Evolutionary conservation across 176 grass and related monocot genomes (phyloP), one percentile per base, ranked within the genome.

Genomic region (Secale cereale): DNA sequence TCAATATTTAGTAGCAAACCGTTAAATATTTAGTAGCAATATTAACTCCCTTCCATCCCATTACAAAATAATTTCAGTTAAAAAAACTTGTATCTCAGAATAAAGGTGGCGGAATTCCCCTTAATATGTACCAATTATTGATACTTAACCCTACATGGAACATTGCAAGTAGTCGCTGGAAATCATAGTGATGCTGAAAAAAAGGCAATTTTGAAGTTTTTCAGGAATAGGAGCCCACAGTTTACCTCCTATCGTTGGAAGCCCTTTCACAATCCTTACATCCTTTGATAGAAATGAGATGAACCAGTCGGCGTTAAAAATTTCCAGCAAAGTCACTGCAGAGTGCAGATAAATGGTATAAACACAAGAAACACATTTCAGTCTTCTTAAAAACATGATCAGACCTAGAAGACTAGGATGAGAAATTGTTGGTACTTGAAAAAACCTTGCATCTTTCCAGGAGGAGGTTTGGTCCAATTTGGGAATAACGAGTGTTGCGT

Each of bases 401-500:
- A 75, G 27, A 54, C 64, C 60, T 57, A 52, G 65, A 72, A 83
- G 59, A 6, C 60, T 75, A 56, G 63, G 84, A 52, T 81, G 70
- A 43, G 6, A 88, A 86, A 22, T 63, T 37, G 11, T 29, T 19
- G 9, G 8, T 23, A n/a, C 70, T 80, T 28, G 26, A 79, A 46
- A 32, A 86, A 94, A 98, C 95, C 95, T 98, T 75, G 95, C 85
- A 81, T 98, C 92, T 86, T 94, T 98, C 95, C 95, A 98, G 85
- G 95, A 98, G 84, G 95, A 98, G 81, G 89, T 93, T 66, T 92
- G 86, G 79, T 98, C 95, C 60, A 98, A 89, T 84, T 91, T 89
- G 70, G 95, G 95, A 85, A 95, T 85, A 73, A 97, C 89, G 76
- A 97, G 95, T 46, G 91, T 97, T 29, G 92, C 92, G 69, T 97